Percentiles rank a stretch among this genome's conserved stretches.
phyloP scores from a whole-genome alignment of 2,329 filamentous ascomycete species.

The Trichoderma afroharzianum region DNA sequence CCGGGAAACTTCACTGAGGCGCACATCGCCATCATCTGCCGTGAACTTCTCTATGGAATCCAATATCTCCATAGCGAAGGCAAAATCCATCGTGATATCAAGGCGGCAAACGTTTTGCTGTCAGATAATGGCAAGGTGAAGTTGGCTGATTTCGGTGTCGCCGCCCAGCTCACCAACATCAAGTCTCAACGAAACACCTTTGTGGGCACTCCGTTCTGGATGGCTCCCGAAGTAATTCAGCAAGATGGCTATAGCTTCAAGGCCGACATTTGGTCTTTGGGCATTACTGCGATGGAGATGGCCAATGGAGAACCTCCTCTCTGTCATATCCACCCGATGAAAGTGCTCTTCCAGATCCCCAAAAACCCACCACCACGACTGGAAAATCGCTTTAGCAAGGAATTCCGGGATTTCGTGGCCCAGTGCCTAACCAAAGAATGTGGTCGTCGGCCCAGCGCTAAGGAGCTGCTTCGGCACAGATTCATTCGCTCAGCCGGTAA shows the following conservation, averaged over 20 bases:
- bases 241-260: slow-evolving; percentile 82
- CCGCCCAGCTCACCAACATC: slow-evolving; percentile 93
- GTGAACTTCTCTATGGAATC: slow-evolving; percentile 82
- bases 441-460: slow-evolving; percentile 77
- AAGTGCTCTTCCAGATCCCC: slow-evolving; percentile 85
- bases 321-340: slow-evolving; percentile 85
- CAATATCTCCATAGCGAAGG: slow-evolving; percentile 92
- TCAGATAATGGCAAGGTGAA: slow-evolving; percentile 89
- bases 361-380: slow-evolving; percentile 82
- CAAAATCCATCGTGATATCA: slow-evolving; percentile 96
- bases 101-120: slow-evolving; percentile 93
- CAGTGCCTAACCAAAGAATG: slow-evolving; percentile 91
- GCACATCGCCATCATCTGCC: slow-evolving; percentile 91
- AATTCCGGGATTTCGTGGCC: slow-evolving; percentile 91
- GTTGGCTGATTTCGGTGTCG: slow-evolving; percentile 94
- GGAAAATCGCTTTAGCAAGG: slow-evolving; percentile 80
- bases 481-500: slow-evolving; percentile 88
- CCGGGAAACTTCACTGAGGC: slow-evolving; percentile 82
- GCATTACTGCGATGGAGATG: slow-evolving; percentile 88
- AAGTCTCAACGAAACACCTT: slow-evolving; percentile 97
- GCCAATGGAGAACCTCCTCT: slow-evolving; percentile 86
- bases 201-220: slow-evolving; percentile 96
- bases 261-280: slow-evolving; percentile 89
- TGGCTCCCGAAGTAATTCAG: slow-evolving; percentile 92
- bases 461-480: slow-evolving; percentile 79